These are phyloP conservation scores for Scheffersomyces illinoinensis DNA, from an alignment of 1,139 yeast species.

Conservation along the genomic window DNA sequence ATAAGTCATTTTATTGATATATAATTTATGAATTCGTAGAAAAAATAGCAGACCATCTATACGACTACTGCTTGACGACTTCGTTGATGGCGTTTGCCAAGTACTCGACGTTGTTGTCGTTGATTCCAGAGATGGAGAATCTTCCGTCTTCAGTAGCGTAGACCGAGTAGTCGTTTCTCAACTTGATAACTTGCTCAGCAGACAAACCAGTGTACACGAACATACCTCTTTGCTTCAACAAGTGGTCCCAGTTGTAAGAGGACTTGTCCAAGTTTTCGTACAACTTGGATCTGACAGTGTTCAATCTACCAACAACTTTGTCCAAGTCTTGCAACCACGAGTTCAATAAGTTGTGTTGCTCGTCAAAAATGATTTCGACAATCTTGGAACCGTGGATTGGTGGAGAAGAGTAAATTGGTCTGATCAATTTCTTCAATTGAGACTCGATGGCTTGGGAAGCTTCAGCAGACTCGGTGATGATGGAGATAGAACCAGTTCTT, in stretches of 20 bases:
- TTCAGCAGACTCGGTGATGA: constrained; percentile 51
- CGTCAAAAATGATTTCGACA: constrained; percentile 72
- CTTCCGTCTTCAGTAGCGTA: constrained; percentile 90
- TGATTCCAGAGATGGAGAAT: constrained; percentile 88
- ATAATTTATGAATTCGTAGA: not conserved
- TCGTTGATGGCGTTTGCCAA: constrained; percentile 74
- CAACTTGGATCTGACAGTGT: constrained; percentile 68
- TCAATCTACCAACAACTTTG: constrained; percentile 72
- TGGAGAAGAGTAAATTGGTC: constrained; percentile 91
- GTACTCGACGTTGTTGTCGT: constrained; percentile 76
- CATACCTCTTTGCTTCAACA: constrained; percentile 93
- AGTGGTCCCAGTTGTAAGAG: constrained; percentile 79
- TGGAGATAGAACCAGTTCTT: constrained; percentile 87
- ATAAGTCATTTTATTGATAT: not conserved
- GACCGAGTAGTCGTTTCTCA: constrained; percentile 72
- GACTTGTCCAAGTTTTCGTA: constrained; percentile 55
- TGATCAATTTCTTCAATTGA: constrained; percentile 75
- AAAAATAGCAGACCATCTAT: not conserved
- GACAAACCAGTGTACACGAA: constrained; percentile 87
- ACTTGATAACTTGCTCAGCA: constrained; percentile 64
- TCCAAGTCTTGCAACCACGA: constrained; percentile 82
- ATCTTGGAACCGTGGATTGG: constrained; percentile 93
- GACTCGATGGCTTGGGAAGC: constrained; percentile 59
- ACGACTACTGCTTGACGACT: constrained; percentile 39
- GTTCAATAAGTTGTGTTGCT: constrained; percentile 53